These are phyloP conservation scores for Pleurotus tuber-regium DNA, from an alignment of 768 basidiomycete species.

Conservation along the genomic window DNA sequence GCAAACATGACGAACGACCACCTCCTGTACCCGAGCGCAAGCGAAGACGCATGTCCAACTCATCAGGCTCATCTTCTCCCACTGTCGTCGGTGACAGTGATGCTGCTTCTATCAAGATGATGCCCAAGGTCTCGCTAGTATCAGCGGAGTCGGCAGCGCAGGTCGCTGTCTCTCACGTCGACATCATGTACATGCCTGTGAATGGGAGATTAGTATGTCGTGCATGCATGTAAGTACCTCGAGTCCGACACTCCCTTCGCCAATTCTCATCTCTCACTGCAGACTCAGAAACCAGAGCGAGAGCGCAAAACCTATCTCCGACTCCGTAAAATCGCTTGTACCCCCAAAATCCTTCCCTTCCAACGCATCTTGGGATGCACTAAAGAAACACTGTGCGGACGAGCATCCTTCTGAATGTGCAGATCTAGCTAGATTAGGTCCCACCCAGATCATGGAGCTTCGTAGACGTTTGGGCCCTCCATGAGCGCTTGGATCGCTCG, in stretches of 20 bases:
- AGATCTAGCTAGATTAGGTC: conserved; percentile 31
- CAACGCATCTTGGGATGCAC: conserved; percentile 32
- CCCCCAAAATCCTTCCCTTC: conserved; percentile 24
- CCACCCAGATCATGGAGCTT: conserved; percentile 32
- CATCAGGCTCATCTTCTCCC: conserved; percentile 12
- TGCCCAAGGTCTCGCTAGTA: neutral
- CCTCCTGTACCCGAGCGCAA: conserved; percentile 1
- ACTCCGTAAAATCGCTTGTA: neutral
- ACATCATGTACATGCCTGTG: conserved; percentile 34
- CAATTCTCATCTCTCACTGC: too few relatives aligned
- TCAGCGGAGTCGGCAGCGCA: too few relatives aligned
- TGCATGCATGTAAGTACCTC: conserved; percentile 32
- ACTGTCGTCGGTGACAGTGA: neutral
- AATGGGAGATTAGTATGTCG: conserved; percentile 33
- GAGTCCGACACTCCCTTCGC: neutral
- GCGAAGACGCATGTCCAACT: conserved; percentile 6
- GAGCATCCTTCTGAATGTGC: conserved; percentile 33
- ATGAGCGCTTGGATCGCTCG: too few relatives aligned
- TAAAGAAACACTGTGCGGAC: conserved; percentile 30
- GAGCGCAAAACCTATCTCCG: neutral
- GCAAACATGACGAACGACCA: neutral
- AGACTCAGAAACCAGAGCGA: neutral
- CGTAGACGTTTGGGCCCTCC: conserved; percentile 13
- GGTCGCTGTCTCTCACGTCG: conserved; percentile 28
- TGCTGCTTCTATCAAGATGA: neutral